Evolutionary conservation across 352 stramenopile species (phyloP), one percentile per base, ranked within the genome.

Genomic region (Plasmopara muralis): DNA sequence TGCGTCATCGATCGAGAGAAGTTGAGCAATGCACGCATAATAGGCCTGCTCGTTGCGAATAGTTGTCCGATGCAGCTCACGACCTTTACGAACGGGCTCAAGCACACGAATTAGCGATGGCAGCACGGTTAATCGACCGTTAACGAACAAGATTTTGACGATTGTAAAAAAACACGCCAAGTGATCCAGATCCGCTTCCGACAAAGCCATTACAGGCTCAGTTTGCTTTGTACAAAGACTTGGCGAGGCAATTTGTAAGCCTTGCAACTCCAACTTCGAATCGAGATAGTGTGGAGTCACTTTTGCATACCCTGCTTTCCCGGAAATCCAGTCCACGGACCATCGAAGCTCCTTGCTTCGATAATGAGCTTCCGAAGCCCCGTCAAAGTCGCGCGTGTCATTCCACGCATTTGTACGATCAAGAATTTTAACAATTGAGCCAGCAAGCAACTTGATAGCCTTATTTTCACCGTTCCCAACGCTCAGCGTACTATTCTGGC

Each of bases 1-100:
- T 9, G 15, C 25, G 4, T 71, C 46, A 5, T 62, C n/a, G 14
- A 91, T 53, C 0, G 69, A 80, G 4, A 97, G 60, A 9, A 96
- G 54, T 44, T 95, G 85, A 0, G 68, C 62, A n/a, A 96, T 93
- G 53, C 82, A 90, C 25, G 65, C 64, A 53, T 95, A 96, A 61
- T 96, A 96, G 2, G 86, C 87, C 13, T 91, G 75, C 43, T 94
- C 84, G 39, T 94, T 93, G 34, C 83, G 77, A 42, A 97, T 86
- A 9, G 63, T 72, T 14, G 86, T 97, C 18, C 69, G 68, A 63
- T 97, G 82, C 5, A 96, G 60, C 33, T 81, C 65, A 15, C 61
- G 64, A 25, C 72, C 70, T 8, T 64, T 16, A 4, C 87, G 78
- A 31, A 92, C 33, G 6, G 73, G 79, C 50, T 96, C 87, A 9